A percentile compares a stretch with the other conserved stretches of the same genome.
Evolutionary conservation across 1,284 basidiomycete genomes (phyloP).

Genomic region (Agaricales sp.): DNA sequence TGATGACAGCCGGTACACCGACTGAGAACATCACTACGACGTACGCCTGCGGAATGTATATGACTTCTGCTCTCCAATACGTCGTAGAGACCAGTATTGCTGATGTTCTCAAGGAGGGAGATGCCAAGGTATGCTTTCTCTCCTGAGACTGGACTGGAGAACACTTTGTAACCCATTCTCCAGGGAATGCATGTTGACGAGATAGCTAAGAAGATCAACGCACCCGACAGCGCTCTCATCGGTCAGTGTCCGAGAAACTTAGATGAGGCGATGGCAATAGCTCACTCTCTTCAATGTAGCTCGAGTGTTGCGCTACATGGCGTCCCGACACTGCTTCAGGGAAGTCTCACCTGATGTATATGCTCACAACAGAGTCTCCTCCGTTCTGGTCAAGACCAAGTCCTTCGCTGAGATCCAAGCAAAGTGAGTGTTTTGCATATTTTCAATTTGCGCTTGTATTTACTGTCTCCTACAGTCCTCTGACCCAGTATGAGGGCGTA

Average conservation of each 20-base stretch:
- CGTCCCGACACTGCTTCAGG: slow-evolving; percentile 1
- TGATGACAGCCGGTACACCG: background rate
- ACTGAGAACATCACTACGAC: background rate
- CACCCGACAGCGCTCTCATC: background rate
- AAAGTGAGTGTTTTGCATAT: background rate
- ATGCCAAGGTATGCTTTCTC: background rate
- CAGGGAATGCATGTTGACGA: slow-evolving; percentile 4
- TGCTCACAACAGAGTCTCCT: background rate
- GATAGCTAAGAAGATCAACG: background rate
- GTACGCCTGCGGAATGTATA: background rate
- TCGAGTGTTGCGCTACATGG: slow-evolving; percentile 2
- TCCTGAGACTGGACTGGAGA: background rate
- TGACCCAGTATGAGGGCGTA: background rate
- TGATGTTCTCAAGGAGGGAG: slow-evolving; percentile 1
- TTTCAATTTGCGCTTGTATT: no score
- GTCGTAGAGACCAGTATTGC: slow-evolving; percentile 1
- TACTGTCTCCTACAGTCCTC: background rate
- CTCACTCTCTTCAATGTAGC: background rate
- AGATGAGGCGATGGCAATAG: no score
- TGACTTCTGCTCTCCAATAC: background rate
- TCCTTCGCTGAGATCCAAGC: background rate
- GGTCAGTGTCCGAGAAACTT: no score
- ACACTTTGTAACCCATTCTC: background rate
- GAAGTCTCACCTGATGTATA: slow-evolving; percentile 1
- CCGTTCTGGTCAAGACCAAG: background rate